Conservation (phyloP, 129 eudicot species). For the Arctium minus region DNA sequence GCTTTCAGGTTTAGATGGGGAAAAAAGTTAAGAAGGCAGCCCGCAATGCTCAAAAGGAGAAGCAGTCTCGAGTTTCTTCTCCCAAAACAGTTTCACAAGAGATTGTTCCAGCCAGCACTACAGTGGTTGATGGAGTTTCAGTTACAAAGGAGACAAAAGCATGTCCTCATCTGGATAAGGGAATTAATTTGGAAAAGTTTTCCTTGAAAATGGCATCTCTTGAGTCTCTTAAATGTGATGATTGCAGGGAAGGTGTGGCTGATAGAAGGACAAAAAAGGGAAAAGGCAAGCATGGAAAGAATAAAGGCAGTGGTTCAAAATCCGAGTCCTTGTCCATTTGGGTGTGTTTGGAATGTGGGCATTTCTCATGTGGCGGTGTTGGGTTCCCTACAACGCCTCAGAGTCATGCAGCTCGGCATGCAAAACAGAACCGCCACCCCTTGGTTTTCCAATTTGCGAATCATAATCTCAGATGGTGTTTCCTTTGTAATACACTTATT, state of each 20-base stretch:
- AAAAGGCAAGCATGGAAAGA: constrained; percentile 62
- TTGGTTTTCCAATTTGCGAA: constrained; percentile 57
- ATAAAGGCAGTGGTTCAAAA: constrained; percentile 54
- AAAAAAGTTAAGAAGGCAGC: constrained; percentile 66
- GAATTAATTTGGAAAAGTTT: constrained; percentile 52
- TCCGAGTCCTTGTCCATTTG: constrained; percentile 53
- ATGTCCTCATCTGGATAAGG: constrained; percentile 75
- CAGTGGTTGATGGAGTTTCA: constrained; percentile 25
- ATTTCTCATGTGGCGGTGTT: constrained; percentile 82
- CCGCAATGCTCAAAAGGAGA: constrained; percentile 59
- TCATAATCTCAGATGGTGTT: constrained; percentile 85
- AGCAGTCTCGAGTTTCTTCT: constrained; percentile 35
- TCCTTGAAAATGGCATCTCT: constrained; percentile 44
- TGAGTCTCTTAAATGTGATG: constrained; percentile 59
- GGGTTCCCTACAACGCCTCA: constrained; percentile 76
- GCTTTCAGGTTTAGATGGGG: constrained; percentile 63
- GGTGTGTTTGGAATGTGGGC: constrained; percentile 92
- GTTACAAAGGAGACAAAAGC: constrained; percentile 42
- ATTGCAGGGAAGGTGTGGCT: constrained; percentile 59
- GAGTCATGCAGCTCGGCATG: constrained; percentile 78
- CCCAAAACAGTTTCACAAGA: constrained; percentile 34
- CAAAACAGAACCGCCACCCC: constrained; percentile 60
- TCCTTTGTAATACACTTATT: constrained; percentile 56
- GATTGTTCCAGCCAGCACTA: constrained; percentile 15
- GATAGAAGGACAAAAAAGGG: constrained; percentile 47